Conservation (phyloP, 2,329 filamentous ascomycete species). For the Claviceps quebecensis region DNA sequence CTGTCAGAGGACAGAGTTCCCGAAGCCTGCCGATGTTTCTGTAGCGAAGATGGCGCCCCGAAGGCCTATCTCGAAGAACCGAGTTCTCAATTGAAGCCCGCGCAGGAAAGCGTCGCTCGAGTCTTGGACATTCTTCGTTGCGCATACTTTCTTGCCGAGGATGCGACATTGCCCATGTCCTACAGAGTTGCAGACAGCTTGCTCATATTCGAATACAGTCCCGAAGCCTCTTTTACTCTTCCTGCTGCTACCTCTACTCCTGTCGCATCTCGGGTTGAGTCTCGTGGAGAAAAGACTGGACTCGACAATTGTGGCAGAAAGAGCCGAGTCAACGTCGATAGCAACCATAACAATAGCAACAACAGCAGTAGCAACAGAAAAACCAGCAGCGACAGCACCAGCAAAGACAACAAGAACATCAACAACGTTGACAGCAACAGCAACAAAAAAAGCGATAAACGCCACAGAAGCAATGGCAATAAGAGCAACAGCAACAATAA, state of each 20-base stretch:
- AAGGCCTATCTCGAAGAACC: conserved; percentile 25
- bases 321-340: not conserved
- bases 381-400: not conserved
- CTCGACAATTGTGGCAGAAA: not conserved
- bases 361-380: not conserved
- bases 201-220: conserved; percentile 21
- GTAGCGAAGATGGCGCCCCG: conserved; percentile 17
- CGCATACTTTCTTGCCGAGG: conserved; percentile 32
- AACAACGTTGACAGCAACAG: too few species aligned
- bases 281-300: not conserved
- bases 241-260: not conserved
- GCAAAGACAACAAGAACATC: too few species aligned
- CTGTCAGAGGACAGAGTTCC: conserved; percentile 25
- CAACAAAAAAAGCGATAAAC: not conserved
- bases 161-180: conserved; percentile 24
- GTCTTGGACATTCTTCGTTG: conserved; percentile 35
- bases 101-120: conserved; percentile 29
- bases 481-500: not conserved
- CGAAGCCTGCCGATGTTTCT: conserved; percentile 25
- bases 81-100: conserved; percentile 17
- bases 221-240: conserved; percentile 1
- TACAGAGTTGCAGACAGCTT: conserved; percentile 14
- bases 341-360: not conserved
- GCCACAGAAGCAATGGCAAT: not conserved
- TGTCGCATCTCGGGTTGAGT: not conserved